Conservation (phyloP, 192 early-diverging fungal genomes). For the Coemansia sp. region DNA sequence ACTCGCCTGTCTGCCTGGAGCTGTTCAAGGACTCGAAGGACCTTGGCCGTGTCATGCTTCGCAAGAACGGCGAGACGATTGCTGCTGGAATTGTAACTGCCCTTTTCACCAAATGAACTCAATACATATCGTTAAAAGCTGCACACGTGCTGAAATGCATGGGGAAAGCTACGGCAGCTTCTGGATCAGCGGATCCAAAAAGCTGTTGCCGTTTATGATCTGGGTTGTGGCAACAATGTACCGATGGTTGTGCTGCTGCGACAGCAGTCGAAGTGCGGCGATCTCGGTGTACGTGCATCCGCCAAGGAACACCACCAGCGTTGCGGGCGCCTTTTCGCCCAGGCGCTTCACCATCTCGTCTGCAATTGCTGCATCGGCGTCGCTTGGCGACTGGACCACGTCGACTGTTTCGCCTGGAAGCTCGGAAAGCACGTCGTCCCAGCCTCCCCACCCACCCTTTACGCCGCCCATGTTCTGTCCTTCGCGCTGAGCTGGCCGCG, state of each 20-base stretch:
- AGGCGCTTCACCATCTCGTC: conserved; percentile 44
- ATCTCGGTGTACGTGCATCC: conserved; percentile 95
- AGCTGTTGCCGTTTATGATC: conserved; percentile 80
- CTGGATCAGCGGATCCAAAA: conserved; percentile 63
- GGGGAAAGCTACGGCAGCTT: not conserved
- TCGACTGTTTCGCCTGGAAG: conserved; percentile 85
- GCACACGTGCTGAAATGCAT: no score
- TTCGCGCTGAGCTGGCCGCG: conserved; percentile 16
- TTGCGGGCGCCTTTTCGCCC: conserved; percentile 62
- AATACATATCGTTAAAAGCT: not conserved
- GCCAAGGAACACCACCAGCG: conserved; percentile 91
- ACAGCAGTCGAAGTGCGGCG: conserved; percentile 84
- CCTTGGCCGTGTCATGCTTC: conserved; percentile 83
- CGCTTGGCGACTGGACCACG: conserved; percentile 63
- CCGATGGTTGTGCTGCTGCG: conserved; percentile 75
- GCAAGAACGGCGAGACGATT: conserved; percentile 81
- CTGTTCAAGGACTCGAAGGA: conserved; percentile 83
- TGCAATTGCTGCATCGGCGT: conserved; percentile 35
- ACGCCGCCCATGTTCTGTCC: conserved; percentile 36
- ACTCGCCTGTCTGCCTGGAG: conserved; percentile 82
- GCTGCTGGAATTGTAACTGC: conserved; percentile 81
- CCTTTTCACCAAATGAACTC: conserved; percentile 30
- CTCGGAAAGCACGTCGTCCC: conserved; percentile 79
- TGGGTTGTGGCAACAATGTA: conserved; percentile 88
- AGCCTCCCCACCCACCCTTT: conserved; percentile 79